Evolutionary conservation across 768 basidiomycete genomes (phyloP), one percentile per base, ranked within the genome.

Genomic region (Pleurotus platypus): DNA sequence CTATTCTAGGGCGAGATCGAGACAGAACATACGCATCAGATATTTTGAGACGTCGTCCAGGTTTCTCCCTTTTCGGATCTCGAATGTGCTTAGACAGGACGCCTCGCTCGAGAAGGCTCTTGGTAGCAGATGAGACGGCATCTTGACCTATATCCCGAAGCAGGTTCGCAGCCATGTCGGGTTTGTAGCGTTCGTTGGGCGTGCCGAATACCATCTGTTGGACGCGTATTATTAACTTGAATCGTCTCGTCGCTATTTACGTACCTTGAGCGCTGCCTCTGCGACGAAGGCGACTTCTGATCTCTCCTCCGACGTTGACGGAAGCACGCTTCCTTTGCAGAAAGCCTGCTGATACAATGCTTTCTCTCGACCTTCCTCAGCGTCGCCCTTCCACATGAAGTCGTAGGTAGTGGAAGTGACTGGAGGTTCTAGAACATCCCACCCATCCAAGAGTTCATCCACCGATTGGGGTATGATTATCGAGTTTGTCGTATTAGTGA

Each of bases 361-460:
- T 65, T 86, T 88, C 67, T 92, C 91, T 42, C 91, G 83, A 9
- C 80, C 79, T 66, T 92, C 90, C 62, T 92, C 90, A 1, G 88
- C 86, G 13, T 76, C 66, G 1, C 79, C 77, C 61, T 78, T 87
- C 85, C 86, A 92, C 70, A 92, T 76, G 65, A 89, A 89, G 58
- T 91, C 89, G 82, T 83, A 90, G 4, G 75, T 60, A 0, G 86
- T 80, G 1, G 71, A 68, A 9, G 64, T 66, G 3, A 67, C 65
- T 12, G 62, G 62, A 43, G 74, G 77, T 59, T 84, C 84, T 18
- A 70, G 64, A 24, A 90, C 69, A 7, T 86, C 79, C 59, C 78
- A 89, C 12, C 72, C 63, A 8, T 70, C 61, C 5, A 72, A 27
- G 27, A 89, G 72, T 30, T 76, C 70, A 20, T 75, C 72, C 24